Evolutionary conservation across 805 yeast species (phyloP).

Genomic region (Saccharomycopsis guyanensis): DNA sequence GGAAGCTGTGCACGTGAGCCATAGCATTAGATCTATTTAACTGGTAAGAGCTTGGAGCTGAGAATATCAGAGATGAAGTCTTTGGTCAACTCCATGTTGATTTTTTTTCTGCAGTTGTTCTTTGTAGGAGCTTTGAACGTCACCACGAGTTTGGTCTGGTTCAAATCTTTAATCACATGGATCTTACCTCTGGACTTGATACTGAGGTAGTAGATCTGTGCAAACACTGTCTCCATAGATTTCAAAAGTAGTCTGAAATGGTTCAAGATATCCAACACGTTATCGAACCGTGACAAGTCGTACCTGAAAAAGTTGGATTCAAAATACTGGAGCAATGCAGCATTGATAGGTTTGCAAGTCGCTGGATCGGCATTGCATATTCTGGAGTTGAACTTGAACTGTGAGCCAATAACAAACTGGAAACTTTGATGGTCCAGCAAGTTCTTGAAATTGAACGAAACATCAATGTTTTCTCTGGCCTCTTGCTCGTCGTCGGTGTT

Average conservation of each 20-base stretch:
- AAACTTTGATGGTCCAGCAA: conserved; percentile 4
- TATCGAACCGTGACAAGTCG: not conserved
- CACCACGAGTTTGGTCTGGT: not conserved
- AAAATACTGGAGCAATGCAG: conserved; percentile 6
- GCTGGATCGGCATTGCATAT: conserved; percentile 6
- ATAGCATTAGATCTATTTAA: too few relatives aligned
- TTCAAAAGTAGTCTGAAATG: conserved; percentile 4
- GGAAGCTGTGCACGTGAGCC: too few relatives aligned
- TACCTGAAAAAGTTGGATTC: conserved; percentile 1
- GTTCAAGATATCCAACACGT: conserved; percentile 4
- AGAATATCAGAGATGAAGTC: not conserved
- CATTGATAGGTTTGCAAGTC: conserved; percentile 3
- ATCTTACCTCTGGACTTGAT: conserved; percentile 11
- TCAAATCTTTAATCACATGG: not conserved
- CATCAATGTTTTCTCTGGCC: conserved; percentile 16
- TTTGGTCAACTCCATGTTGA: conserved; percentile 1
- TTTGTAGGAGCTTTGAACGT: not conserved
- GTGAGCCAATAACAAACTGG: conserved; percentile 7
- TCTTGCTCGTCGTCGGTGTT: conserved; percentile 17
- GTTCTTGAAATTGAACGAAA: conserved; percentile 22
- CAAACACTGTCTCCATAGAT: conserved; percentile 1
- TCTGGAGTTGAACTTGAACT: conserved; percentile 10
- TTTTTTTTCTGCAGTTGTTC: not conserved
- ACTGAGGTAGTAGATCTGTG: conserved; percentile 14
- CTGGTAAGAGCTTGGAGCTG: too few relatives aligned